Evolutionary conservation across 169 alveolate genomes (phyloP), one percentile per base, ranked within the genome.

Genomic region (Eimeria maxima): DNA sequence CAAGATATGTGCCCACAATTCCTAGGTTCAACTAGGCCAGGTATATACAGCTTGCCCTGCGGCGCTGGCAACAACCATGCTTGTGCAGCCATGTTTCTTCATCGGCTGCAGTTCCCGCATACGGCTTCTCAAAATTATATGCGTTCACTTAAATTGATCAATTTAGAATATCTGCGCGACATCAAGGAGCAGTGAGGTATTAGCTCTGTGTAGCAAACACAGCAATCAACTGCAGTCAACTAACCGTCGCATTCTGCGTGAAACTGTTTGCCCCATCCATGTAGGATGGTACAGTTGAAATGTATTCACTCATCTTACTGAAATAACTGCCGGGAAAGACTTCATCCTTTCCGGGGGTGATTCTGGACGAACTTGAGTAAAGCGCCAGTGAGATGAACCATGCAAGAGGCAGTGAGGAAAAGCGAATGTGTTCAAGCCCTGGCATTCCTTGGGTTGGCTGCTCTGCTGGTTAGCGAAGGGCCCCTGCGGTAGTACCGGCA

Each of bases 331-430:
- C 24, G 93, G 83, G 50, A 87, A 87, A 50, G 60, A 57, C n/a
- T 63, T 87, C 93, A 71, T 87, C 42, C 7, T 63, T 50, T 60
- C 57, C 24, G 27, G 20, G 18, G 93, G 10, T 1, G 78, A n/a
- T 22, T 22, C 80, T 20, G 24, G 20, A 55, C 93, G 93, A 47
- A 87, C 83, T 33, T 87, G 47, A 63, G 93, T 87, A 71, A 87
- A 60, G 65, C 93, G 93, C 93, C 93, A 87, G 27, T 87, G 83
- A n/a, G 83, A 38, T 33, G 73, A 14, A 57, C 83, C 81, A 11
- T 87, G 45, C n/a, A 63, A 20, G 44, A 87, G 93, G 81, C 93
- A 87, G 38, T 87, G 60, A 24, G 93, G 83, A 13, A 87, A 87
- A 47, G 81, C 14, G 60, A 87, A 87, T 11, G 57, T 47, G 24